Conservation (phyloP, 2,329 filamentous ascomycete species). For the Cordyceps pruinosa region DNA sequence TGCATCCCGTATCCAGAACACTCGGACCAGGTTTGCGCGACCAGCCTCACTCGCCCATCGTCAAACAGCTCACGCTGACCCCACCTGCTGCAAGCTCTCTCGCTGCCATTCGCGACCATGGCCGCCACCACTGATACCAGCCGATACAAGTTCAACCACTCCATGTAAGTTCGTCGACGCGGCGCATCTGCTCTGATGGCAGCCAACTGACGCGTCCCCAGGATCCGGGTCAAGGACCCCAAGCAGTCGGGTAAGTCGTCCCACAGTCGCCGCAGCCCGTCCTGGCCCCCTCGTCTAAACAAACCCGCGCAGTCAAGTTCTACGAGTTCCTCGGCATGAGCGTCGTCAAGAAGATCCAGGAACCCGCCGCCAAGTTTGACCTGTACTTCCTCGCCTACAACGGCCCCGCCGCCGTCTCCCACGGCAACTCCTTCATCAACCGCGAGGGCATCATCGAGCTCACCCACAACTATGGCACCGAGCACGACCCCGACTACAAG, state of each 20-base stretch:
- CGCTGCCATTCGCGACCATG: constrained; percentile 40
- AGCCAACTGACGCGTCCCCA: constrained; percentile 29
- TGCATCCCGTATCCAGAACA: background rate
- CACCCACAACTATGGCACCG: constrained; percentile 79
- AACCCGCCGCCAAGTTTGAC: constrained; percentile 86
- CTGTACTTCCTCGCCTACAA: constrained; percentile 95
- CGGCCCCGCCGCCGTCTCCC: constrained; percentile 64
- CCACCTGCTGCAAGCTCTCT: background rate
- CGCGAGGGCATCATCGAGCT: constrained; percentile 88
- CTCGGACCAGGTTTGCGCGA: background rate
- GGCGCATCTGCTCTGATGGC: too few species aligned
- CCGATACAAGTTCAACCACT: constrained; percentile 82
- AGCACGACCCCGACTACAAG: constrained; percentile 72
- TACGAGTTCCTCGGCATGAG: constrained; percentile 90
- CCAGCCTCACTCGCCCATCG: background rate
- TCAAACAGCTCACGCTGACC: background rate
- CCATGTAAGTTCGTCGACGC: constrained; percentile 57
- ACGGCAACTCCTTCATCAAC: constrained; percentile 66
- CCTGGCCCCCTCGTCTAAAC: constrained; percentile 4
- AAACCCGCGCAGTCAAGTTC: constrained; percentile 61
- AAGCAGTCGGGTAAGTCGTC: constrained; percentile 57
- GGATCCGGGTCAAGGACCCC: constrained; percentile 92
- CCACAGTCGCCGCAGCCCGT: background rate
- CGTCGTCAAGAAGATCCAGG: constrained; percentile 70
- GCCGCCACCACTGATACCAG: constrained; percentile 64